phyloP scores from a whole-genome alignment of 441 rosid genomes.

The Corymbia calophylla region DNA sequence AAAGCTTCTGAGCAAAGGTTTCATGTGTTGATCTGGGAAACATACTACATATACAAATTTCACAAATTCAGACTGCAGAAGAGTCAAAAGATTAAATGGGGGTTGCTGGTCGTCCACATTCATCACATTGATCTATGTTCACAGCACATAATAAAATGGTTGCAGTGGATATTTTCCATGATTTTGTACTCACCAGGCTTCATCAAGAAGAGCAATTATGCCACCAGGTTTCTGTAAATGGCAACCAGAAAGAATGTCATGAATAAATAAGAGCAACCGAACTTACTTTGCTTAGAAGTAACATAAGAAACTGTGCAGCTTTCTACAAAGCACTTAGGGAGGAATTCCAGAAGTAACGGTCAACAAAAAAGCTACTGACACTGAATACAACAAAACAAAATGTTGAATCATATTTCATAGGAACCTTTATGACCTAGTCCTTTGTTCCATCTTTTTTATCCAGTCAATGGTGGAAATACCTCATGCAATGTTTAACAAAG shows the following conservation, averaged over 20 bases:
- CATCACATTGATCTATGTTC: neutral
- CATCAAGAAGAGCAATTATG: slow-evolving; percentile 95
- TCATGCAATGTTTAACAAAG: neutral
- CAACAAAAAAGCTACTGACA: neutral
- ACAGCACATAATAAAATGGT: neutral
- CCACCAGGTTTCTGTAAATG: slow-evolving; percentile 98
- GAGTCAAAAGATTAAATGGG: neutral
- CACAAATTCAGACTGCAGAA: neutral
- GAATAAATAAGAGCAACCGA: neutral
- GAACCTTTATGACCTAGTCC: neutral
- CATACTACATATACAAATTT: slow-evolving; percentile 51
- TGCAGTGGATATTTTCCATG: neutral
- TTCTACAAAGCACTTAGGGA: neutral
- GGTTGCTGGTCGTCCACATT: neutral
- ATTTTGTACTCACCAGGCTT: slow-evolving; percentile 81
- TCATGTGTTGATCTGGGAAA: slow-evolving; percentile 99
- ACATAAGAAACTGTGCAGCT: neutral
- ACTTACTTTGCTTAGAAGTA: neutral
- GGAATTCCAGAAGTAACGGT: neutral
- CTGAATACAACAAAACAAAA: neutral
- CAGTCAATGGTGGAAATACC: neutral
- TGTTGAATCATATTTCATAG: neutral
- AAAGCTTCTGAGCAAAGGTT: slow-evolving; percentile 96
- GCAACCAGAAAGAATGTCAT: neutral
- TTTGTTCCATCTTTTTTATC: neutral